A percentile compares a stretch with the other conserved stretches of the same genome.
Conservation (phyloP, 768 basidiomycete genomes). For the Suillus sp. region DNA sequence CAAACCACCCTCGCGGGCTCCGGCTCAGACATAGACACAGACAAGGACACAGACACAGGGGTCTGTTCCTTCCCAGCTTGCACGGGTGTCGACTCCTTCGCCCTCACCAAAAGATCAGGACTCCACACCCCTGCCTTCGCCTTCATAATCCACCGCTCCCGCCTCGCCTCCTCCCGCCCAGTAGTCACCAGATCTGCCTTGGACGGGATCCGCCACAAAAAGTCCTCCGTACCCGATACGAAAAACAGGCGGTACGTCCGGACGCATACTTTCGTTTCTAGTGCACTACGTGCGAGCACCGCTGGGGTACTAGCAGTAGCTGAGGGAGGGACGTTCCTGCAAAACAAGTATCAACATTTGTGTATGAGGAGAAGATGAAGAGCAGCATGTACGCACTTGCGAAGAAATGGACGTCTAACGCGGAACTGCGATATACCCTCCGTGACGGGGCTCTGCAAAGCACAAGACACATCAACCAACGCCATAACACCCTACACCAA, state of each 20-base stretch:
- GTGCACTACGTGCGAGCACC: constrained; percentile 53
- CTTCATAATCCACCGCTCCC: constrained; percentile 30
- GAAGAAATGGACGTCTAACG: constrained; percentile 63
- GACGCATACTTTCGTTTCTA: constrained; percentile 86
- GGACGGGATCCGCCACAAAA: constrained; percentile 50
- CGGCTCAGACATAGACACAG: background rate
- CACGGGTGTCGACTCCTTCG: background rate
- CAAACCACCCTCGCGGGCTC: background rate
- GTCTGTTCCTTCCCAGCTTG: background rate
- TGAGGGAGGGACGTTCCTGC: constrained; percentile 26
- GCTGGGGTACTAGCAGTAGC: constrained; percentile 39
- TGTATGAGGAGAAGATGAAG: background rate
- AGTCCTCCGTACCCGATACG: constrained; percentile 68
- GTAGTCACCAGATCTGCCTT: constrained; percentile 42
- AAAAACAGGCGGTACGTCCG: constrained; percentile 83
- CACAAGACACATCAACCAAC: constrained; percentile 1
- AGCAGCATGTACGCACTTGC: constrained; percentile 46
- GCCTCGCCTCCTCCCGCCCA: constrained; percentile 16
- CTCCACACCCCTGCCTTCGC: constrained; percentile 3
- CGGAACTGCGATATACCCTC: constrained; percentile 51
- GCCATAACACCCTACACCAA: background rate
- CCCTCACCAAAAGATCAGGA: background rate
- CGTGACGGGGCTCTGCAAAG: constrained; percentile 55
- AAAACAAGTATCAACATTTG: constrained; percentile 29
- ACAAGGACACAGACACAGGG: background rate